Conservation (phyloP, 2,329 filamentous ascomycete species). For the Aspergillus udagawae region DNA sequence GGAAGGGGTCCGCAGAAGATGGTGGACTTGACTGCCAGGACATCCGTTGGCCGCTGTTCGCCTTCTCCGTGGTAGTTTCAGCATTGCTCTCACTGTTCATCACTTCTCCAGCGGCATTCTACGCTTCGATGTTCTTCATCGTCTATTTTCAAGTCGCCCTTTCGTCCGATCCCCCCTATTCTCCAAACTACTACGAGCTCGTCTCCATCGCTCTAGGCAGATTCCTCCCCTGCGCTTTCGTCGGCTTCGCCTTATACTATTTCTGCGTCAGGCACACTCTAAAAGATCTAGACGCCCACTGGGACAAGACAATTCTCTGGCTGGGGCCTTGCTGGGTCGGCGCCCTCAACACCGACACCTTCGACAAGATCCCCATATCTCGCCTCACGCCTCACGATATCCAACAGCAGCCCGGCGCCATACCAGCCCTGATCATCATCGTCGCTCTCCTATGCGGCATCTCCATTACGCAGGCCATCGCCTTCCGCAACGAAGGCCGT, state of each 20-base stretch:
- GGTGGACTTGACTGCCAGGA: slow-evolving; percentile 45
- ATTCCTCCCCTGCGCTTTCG: slow-evolving; percentile 58
- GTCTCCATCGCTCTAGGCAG: slow-evolving; percentile 53
- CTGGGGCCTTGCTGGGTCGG: slow-evolving; percentile 59
- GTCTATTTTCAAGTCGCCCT: slow-evolving; percentile 60
- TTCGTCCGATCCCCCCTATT: slow-evolving; percentile 55
- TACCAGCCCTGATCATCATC: slow-evolving; percentile 54
- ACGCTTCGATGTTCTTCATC: slow-evolving; percentile 51
- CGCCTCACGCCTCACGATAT: slow-evolving; percentile 60
- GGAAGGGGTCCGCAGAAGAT: slow-evolving; percentile 24
- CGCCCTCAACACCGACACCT: slow-evolving; percentile 60
- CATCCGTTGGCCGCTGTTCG: slow-evolving; percentile 55
- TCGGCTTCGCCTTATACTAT: slow-evolving; percentile 54
- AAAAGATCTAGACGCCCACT: slow-evolving; percentile 50
- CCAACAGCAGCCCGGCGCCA: slow-evolving; percentile 56
- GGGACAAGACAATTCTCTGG: slow-evolving; percentile 61
- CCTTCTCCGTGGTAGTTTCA: slow-evolving; percentile 53
- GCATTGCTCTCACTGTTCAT: slow-evolving; percentile 54
- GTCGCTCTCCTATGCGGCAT: slow-evolving; percentile 49
- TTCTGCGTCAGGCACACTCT: slow-evolving; percentile 51
- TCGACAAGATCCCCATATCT: slow-evolving; percentile 60
- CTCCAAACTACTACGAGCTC: slow-evolving; percentile 52
- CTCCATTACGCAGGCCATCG: slow-evolving; percentile 53
- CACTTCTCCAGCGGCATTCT: slow-evolving; percentile 54
- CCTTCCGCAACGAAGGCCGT: slow-evolving; percentile 55